Evolutionary conservation across 805 yeast genomes (phyloP), one percentile per base, ranked within the genome.

Genomic region (Lipomyces starkeyi): DNA sequence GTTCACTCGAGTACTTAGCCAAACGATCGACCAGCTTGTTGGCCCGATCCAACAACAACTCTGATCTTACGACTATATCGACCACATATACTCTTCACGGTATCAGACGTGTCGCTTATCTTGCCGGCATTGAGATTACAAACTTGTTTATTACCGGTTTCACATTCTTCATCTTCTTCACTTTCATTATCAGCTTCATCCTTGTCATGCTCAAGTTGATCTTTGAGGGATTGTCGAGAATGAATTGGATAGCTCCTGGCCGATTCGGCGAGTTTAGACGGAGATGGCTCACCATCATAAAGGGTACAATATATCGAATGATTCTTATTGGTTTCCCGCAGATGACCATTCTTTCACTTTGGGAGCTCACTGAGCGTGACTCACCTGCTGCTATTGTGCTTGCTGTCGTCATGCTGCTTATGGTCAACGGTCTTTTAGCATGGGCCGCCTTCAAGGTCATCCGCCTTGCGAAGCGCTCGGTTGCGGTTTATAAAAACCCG

Each of bases 261-360:
- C 88, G 88, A 78, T 91, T 91, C 77, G 80, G 83, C 64, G 93
- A 89, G 69, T 94, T 88, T 78, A 87, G 99, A 78, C 83, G 82
- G 65, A 90, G 91, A 74, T 95, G 97, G 97, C 81, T 87, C 27
- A 83, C 85, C n/a, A 86, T 92, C 74, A 87, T 91, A 75, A 94
- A 93, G 79, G 99, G 99, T 61, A 86, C 95, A 7, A 79, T 95
- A 67, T 95, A 89, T 83, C 85, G 99, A 77, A 83, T 93, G 75
- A 86, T 91, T 66, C 83, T 91, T 60, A 85, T 95, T 71, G 92
- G 97, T 0, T 91, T 91, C 80, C 97, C 98, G 8, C 97, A 94
- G 78, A 79, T 95, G 57, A 84, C 90, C 2, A 83, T 94, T 8
- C 78, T 95, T 73, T 88, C 94, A 73, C 81, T 94, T 67, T 95